phyloP scores from a whole-genome alignment of 768 basidiomycete genomes.

The Sarcomyxa edulis region DNA sequence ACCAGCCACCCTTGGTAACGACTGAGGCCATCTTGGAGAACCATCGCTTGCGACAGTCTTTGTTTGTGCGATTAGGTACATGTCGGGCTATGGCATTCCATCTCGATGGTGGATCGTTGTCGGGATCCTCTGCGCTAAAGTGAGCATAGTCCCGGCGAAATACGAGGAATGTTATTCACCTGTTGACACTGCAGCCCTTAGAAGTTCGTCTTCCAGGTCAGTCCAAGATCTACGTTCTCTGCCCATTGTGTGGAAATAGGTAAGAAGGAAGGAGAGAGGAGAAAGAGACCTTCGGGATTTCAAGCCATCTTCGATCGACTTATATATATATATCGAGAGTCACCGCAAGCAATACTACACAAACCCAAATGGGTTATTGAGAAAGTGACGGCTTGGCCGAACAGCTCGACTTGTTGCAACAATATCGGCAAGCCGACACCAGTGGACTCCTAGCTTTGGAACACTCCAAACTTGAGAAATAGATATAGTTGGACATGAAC shows the following conservation, averaged over 20 bases:
- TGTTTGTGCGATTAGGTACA: constrained; percentile 57
- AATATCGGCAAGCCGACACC: too few species aligned
- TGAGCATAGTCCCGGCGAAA: constrained; percentile 11
- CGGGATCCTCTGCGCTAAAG: constrained; percentile 45
- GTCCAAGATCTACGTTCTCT: constrained; percentile 51
- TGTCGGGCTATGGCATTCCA: constrained; percentile 63
- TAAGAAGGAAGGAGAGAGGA: not conserved
- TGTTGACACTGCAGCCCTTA: constrained; percentile 44
- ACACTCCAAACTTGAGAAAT: too few species aligned
- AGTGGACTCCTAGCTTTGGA: too few species aligned
- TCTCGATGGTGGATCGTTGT: constrained; percentile 51
- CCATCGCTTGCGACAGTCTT: constrained; percentile 61
- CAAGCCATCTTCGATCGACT: too few species aligned
- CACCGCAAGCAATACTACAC: too few species aligned
- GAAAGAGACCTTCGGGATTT: not conserved
- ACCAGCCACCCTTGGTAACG: constrained; percentile 59
- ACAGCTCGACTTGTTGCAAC: too few species aligned
- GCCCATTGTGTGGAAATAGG: constrained; percentile 26
- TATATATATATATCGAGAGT: too few species aligned
- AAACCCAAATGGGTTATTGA: too few species aligned
- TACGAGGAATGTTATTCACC: constrained; percentile 23
- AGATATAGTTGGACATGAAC: too few species aligned
- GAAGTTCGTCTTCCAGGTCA: constrained; percentile 45
- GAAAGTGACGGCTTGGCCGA: too few species aligned
- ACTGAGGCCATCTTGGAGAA: constrained; percentile 61